These are phyloP conservation scores for Hyaloscypha variabilis DNA, from an alignment of 495 filamentous ascomycete genomes.

Conservation along the genomic window DNA sequence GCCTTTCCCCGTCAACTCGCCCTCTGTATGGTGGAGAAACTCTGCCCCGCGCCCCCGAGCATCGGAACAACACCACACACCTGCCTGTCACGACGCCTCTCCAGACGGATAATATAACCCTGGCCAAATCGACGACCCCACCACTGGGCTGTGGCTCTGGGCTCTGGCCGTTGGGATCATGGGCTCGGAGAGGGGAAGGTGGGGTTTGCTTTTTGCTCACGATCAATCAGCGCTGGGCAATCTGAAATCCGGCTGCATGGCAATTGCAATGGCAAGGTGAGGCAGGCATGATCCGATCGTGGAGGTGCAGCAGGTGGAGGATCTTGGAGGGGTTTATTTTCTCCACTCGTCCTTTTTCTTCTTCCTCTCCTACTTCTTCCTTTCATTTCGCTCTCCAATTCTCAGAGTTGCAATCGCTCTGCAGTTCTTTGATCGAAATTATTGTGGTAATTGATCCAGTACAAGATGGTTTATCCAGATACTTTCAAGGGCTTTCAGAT, in stretches of 20 bases:
- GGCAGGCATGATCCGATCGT: background rate
- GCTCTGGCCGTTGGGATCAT: too few species aligned
- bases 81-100: constrained; percentile 15
- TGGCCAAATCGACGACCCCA: constrained; percentile 1
- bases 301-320: background rate
- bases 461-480: constrained; percentile 34
- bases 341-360: constrained; percentile 11
- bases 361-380: constrained; percentile 4
- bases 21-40: constrained; percentile 18
- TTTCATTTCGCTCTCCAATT: constrained; percentile 7
- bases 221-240: too few species aligned
- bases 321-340: background rate
- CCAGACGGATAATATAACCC: constrained; percentile 15
- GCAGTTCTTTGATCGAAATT: constrained; percentile 7
- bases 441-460: background rate
- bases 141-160: constrained; percentile 12
- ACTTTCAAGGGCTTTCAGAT: constrained; percentile 55
- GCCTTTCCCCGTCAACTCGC: background rate
- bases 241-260: too few species aligned
- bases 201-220: constrained; percentile 14
- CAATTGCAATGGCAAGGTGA: too few species aligned
- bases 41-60: background rate
- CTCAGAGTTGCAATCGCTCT: background rate
- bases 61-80: constrained; percentile 11
- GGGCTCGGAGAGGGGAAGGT: constrained; percentile 1